These are phyloP conservation scores for Xylariaceae sp. DNA, from an alignment of 2,329 filamentous ascomycete genomes.

Conservation along the genomic window DNA sequence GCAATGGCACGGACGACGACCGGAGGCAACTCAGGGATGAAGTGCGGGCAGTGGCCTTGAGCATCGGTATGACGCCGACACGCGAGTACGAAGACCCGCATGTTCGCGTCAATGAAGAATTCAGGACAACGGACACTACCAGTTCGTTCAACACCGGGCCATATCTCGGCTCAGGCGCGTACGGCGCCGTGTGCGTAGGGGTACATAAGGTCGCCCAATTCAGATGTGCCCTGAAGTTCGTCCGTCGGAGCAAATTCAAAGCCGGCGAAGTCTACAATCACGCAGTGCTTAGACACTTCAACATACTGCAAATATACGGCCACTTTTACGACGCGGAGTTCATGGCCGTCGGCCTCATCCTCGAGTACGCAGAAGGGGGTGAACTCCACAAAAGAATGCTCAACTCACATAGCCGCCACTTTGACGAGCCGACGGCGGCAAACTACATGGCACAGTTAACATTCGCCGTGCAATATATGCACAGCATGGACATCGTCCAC, in stretches of 20 bases:
- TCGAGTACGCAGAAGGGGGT: conserved; percentile 81
- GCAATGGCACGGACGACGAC: too few species aligned
- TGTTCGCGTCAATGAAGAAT: conserved; percentile 48
- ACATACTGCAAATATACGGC: conserved; percentile 75
- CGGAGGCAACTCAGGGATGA: too few species aligned
- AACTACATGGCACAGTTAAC: conserved; percentile 87
- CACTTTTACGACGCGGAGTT: conserved; percentile 75
- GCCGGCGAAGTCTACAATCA: conserved; percentile 42
- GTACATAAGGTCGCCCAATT: conserved; percentile 75
- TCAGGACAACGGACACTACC: conserved; percentile 58
- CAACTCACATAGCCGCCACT: conserved; percentile 66
- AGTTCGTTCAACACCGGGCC: too few species aligned
- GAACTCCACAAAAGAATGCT: conserved; percentile 81
- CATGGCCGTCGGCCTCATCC: conserved; percentile 66
- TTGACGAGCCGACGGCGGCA: conserved; percentile 67
- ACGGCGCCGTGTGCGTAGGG: conserved; percentile 71
- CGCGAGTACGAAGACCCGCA: not conserved
- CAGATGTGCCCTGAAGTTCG: conserved; percentile 77
- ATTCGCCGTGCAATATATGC: conserved; percentile 76
- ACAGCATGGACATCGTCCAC: conserved; percentile 95
- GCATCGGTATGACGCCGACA: not conserved
- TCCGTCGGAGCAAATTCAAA: conserved; percentile 76
- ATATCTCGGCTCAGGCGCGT: conserved; percentile 82
- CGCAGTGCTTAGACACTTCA: conserved; percentile 62
- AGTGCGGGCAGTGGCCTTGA: too few species aligned